A percentile compares a stretch with the other conserved stretches of the same genome.
Evolutionary conservation across 352 stramenopile species (phyloP).

Genomic region (Pythium grandisporangium): DNA sequence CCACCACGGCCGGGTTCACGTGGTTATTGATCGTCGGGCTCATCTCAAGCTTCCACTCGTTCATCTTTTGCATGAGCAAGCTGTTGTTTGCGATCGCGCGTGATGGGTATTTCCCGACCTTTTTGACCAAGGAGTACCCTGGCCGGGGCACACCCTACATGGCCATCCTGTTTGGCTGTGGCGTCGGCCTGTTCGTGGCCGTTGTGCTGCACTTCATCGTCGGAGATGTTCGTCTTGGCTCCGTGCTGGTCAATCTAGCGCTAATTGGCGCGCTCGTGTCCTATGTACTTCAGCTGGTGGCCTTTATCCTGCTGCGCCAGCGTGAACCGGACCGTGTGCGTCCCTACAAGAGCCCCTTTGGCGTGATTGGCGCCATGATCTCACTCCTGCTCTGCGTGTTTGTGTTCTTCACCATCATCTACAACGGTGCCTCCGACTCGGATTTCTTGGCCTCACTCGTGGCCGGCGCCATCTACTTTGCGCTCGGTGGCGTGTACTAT

Average conservation of each 20-base stretch:
- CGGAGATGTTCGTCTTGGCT: constrained; percentile 40
- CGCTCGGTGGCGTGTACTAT: constrained; percentile 30
- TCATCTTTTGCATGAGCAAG: constrained; percentile 61
- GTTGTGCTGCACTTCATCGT: constrained; percentile 51
- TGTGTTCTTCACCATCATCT: constrained; percentile 49
- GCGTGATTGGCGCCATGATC: constrained; percentile 33
- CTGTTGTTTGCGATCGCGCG: constrained; percentile 55
- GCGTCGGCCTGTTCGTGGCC: constrained; percentile 27
- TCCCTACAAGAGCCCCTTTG: constrained; percentile 50
- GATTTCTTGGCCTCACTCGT: constrained; percentile 57
- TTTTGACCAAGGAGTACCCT: constrained; percentile 43
- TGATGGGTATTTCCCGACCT: constrained; percentile 40
- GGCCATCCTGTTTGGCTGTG: constrained; percentile 28
- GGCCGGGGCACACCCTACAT: constrained; percentile 29
- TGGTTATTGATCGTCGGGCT: constrained; percentile 55
- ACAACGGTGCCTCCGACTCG: constrained; percentile 36
- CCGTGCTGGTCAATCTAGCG: constrained; percentile 59
- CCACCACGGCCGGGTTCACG: constrained; percentile 43
- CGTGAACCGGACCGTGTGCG: constrained; percentile 35
- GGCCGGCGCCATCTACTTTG: constrained; percentile 34
- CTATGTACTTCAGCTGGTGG: constrained; percentile 51
- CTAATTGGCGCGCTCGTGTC: constrained; percentile 51
- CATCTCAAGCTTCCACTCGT: constrained; percentile 54
- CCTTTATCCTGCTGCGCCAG: constrained; percentile 48
- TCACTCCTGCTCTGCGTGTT: constrained; percentile 34